Evolutionary conservation across 2,329 filamentous ascomycete genomes (phyloP).

Genomic region (Clonostachys rosea): DNA sequence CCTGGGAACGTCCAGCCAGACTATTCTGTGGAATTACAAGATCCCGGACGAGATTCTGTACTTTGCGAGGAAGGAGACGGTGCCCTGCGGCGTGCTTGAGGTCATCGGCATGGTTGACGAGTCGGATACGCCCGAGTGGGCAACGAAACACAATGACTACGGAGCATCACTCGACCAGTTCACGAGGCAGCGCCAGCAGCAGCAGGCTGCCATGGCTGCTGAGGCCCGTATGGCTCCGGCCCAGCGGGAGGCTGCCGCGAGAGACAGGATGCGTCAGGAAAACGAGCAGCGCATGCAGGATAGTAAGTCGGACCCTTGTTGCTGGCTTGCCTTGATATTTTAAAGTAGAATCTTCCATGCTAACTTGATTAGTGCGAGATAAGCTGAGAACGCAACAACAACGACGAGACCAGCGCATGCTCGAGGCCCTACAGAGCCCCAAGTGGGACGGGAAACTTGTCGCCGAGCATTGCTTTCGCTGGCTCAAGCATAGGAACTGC

Average conservation of each 20-base stretch:
- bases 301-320: too few species aligned
- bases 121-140: constrained; percentile 50
- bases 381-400: constrained; percentile 28
- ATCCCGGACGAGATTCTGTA: constrained; percentile 46
- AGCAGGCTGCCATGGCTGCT: constrained; percentile 30
- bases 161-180: constrained; percentile 22
- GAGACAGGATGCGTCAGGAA: constrained; percentile 34
- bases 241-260: constrained; percentile 31
- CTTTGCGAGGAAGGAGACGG: constrained; percentile 45
- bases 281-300: constrained; percentile 38
- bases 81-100: constrained; percentile 57
- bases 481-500: constrained; percentile 28
- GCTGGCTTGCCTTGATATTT: too few species aligned
- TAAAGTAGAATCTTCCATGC: not conserved
- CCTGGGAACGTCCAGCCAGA: constrained; percentile 46
- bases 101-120: constrained; percentile 44
- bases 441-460: constrained; percentile 45
- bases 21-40: constrained; percentile 56
- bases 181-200: constrained; percentile 29
- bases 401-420: constrained; percentile 35
- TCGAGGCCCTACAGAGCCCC: constrained; percentile 48
- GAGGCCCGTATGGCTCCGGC: constrained; percentile 37
- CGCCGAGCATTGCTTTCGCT: constrained; percentile 36
- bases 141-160: constrained; percentile 31
- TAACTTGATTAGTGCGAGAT: constrained; percentile 30